phyloP scores from a whole-genome alignment of 352 stramenopile genomes.

The Globisporangium nagaii region DNA sequence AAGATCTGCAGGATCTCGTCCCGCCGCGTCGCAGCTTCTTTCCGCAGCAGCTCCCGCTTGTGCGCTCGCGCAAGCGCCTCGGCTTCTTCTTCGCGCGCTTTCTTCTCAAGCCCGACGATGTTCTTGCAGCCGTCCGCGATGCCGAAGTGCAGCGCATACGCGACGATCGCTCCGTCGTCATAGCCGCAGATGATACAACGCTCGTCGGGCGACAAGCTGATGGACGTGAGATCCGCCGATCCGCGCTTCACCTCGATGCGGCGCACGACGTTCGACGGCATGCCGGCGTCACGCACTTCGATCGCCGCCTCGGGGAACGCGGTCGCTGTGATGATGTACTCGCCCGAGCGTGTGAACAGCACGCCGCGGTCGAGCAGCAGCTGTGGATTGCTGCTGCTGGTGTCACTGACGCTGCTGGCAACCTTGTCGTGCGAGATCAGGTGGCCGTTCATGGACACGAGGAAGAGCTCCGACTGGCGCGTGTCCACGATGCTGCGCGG shows the following conservation, averaged over 20 bases:
- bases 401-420: constrained; percentile 21
- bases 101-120: constrained; percentile 58
- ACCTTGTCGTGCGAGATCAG: constrained; percentile 65
- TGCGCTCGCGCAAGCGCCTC: constrained; percentile 69
- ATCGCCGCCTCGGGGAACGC: constrained; percentile 56
- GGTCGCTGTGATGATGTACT: constrained; percentile 74
- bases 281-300: constrained; percentile 67
- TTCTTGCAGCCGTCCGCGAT: constrained; percentile 74
- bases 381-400: constrained; percentile 21
- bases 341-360: constrained; percentile 70
- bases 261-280: constrained; percentile 48
- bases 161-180: constrained; percentile 69
- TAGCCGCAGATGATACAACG: constrained; percentile 80
- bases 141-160: constrained; percentile 79
- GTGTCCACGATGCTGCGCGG: constrained; percentile 32
- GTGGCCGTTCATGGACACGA: constrained; percentile 81
- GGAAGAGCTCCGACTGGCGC: constrained; percentile 67
- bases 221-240: constrained; percentile 52
- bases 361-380: constrained; percentile 62
- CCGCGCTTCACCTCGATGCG: constrained; percentile 78
- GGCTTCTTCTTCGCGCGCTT: constrained; percentile 70
- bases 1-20: constrained; percentile 51
- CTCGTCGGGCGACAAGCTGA: constrained; percentile 77
- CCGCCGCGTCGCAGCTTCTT: constrained; percentile 34
- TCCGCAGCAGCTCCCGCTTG: constrained; percentile 59